These are phyloP conservation scores for Ophiostoma triangulosporum DNA, from an alignment of 2,329 filamentous ascomycete species.

Conservation along the genomic window DNA sequence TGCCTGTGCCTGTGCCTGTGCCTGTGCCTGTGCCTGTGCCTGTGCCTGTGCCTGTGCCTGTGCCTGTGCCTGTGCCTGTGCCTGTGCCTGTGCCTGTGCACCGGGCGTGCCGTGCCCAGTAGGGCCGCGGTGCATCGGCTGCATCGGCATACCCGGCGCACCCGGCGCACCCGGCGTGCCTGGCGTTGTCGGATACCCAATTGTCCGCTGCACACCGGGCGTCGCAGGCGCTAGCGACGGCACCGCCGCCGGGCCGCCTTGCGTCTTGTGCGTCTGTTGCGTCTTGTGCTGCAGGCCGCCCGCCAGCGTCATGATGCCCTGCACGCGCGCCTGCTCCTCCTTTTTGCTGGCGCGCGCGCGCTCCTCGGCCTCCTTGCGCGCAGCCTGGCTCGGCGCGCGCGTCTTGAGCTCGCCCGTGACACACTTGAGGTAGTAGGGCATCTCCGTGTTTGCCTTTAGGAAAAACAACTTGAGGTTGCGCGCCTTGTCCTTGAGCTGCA, in stretches of 20 bases:
- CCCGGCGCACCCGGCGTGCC: background rate
- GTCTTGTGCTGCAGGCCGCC: slow-evolving; percentile 34
- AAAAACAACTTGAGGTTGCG: slow-evolving; percentile 85
- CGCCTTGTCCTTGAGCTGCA: slow-evolving; percentile 86
- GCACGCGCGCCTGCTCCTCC: slow-evolving; percentile 45
- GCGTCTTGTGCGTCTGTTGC: slow-evolving; percentile 21
- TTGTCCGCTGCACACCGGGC: background rate
- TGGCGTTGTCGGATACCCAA: background rate
- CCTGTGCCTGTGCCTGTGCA: background rate
- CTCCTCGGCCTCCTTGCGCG: slow-evolving; percentile 53
- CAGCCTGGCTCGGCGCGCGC: slow-evolving; percentile 61
- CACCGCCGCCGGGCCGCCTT: background rate
- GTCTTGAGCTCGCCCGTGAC: slow-evolving; percentile 87
- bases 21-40: background rate
- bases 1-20: background rate
- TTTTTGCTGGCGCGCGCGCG: slow-evolving; percentile 43
- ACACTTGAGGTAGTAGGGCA: slow-evolving; percentile 74
- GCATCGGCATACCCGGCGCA: background rate
- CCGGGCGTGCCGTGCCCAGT: background rate
- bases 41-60: background rate
- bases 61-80: background rate
- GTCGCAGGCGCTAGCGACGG: background rate
- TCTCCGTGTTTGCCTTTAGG: slow-evolving; percentile 79
- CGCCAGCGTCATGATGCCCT: slow-evolving; percentile 44
- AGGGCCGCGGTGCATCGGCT: background rate